These are phyloP conservation scores for Hericium coralloides DNA, from an alignment of 768 basidiomycete genomes.

Conservation along the genomic window DNA sequence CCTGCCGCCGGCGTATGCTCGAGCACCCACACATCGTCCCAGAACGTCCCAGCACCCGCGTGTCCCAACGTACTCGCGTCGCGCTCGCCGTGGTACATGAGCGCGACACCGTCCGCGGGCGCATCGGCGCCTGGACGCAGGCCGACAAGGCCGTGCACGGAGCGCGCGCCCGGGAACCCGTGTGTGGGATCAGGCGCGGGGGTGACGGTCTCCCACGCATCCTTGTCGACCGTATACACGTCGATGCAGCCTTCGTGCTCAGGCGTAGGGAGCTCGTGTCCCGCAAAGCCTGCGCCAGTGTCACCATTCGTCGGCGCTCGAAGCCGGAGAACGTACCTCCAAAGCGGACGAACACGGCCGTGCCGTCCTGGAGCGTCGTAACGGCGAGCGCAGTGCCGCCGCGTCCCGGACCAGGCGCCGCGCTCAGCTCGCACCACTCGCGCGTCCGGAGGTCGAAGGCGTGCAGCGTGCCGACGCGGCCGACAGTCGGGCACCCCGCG, in stretches of 20 bases:
- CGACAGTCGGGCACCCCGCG: conserved; percentile 30
- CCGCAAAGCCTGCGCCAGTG: conserved; percentile 23
- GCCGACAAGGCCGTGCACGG: conserved; percentile 26
- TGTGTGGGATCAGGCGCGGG: conserved; percentile 20
- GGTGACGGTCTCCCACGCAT: not conserved
- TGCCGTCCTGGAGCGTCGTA: conserved; percentile 11
- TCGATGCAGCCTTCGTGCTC: conserved; percentile 17
- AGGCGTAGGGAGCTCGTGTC: conserved; percentile 25
- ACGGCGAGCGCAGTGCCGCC: conserved; percentile 31
- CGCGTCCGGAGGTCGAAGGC: conserved; percentile 22
- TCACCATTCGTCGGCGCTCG: not conserved
- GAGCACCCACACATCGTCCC: conserved; percentile 30
- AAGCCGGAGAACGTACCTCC: conserved; percentile 19
- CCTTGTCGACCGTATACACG: conserved; percentile 25
- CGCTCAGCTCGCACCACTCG: conserved; percentile 24
- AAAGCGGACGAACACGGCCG: conserved; percentile 27
- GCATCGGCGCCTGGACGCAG: conserved; percentile 16
- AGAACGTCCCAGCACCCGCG: conserved; percentile 31
- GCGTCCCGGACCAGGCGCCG: conserved; percentile 29
- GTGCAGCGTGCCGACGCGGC: conserved; percentile 28
- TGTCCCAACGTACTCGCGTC: conserved; percentile 28
- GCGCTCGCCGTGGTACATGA: conserved; percentile 29
- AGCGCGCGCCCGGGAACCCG: conserved; percentile 24
- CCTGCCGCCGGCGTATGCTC: conserved; percentile 2
- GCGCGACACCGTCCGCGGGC: conserved; percentile 17